Evolutionary conservation across 768 basidiomycete genomes (phyloP), one percentile per base, ranked within the genome.

Genomic region (Wakefieldia striispora): DNA sequence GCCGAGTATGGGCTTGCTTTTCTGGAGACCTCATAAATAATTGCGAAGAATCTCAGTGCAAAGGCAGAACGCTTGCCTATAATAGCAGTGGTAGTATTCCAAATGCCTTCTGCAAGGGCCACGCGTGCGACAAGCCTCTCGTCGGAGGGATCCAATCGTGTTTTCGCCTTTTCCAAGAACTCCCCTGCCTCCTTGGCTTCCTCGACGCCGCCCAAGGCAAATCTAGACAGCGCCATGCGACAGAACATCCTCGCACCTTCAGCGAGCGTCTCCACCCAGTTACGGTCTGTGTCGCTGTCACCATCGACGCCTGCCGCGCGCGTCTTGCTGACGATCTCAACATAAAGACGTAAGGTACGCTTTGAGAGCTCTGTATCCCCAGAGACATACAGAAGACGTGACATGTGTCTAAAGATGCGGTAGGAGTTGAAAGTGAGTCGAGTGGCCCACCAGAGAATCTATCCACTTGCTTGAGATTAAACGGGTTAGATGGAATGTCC

Each of bases 361-460:
- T 80, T 82, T 3, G 91, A 87, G 4, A 91, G 76, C 16, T 73
- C 64, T 3, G 70, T 68, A 55, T 85, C 84, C 9, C 81, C 82
- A 0, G 78, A 74, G 12, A 81, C 77, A 49, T 82, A 80, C 14
- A 90, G 69, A 2, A 95, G 68, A 1, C 87, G 82, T 24, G 83
- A 82, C 76, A 97, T 84, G 66, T 97, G 90, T 1, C 95, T 84
- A 47, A 91, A 79, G 8, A 97, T 72, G 9, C 84, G 81, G 51
- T 86, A 87, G 0, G 91, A 95, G 62, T 97, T 94, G 75, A 97
- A 97, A 0, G 95, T 98, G 19, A 94, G 78, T 19, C 86, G 83
- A 9, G 92, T 94, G 1, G 92, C 88, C 92, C 92, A 94, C 88
- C 92, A 95, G 2, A 97, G 77, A 19, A 92, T 79, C 88, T 90